These are phyloP conservation scores for Sugiyamaella chiloensis DNA, from an alignment of 805 yeast genomes.

Conservation along the genomic window DNA sequence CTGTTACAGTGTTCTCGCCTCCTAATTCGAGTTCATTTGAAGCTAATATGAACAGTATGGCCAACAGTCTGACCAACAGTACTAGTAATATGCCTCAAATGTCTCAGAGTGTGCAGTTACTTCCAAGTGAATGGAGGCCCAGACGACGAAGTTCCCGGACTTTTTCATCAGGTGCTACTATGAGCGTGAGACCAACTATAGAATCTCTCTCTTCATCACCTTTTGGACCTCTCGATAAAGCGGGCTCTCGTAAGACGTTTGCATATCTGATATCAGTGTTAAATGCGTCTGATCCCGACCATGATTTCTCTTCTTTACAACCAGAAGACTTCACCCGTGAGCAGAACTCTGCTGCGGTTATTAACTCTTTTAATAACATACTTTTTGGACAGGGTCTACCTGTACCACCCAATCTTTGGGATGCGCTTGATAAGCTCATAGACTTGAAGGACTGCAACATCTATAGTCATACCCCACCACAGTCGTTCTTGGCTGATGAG, in stretches of 20 bases:
- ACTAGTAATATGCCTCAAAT: too few species aligned
- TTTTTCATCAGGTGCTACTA: neutral
- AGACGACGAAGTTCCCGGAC: neutral
- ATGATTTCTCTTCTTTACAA: constrained; percentile 83
- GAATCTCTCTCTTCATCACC: constrained; percentile 46
- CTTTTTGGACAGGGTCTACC: constrained; percentile 54
- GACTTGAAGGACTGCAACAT: constrained; percentile 53
- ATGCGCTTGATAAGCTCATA: constrained; percentile 77
- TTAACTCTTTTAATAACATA: constrained; percentile 71
- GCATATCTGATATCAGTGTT: constrained; percentile 87
- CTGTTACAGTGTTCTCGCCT: constrained; percentile 28
- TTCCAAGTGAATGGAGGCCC: neutral
- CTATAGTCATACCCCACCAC: constrained; percentile 41
- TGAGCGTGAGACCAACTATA: constrained; percentile 7
- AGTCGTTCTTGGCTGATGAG: constrained; percentile 64
- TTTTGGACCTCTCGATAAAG: constrained; percentile 85
- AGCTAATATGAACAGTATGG: neutral
- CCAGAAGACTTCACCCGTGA: constrained; percentile 71
- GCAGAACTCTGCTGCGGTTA: constrained; percentile 37
- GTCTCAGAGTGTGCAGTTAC: constrained; percentile 19
- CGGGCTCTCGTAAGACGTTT: constrained; percentile 84
- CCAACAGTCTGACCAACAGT: neutral
- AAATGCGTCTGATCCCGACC: constrained; percentile 93
- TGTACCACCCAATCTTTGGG: constrained; percentile 77
- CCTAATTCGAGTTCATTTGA: constrained; percentile 16